These are phyloP conservation scores for Diplodia sapinea DNA, from an alignment of 2,329 filamentous ascomycete genomes.

Conservation along the genomic window DNA sequence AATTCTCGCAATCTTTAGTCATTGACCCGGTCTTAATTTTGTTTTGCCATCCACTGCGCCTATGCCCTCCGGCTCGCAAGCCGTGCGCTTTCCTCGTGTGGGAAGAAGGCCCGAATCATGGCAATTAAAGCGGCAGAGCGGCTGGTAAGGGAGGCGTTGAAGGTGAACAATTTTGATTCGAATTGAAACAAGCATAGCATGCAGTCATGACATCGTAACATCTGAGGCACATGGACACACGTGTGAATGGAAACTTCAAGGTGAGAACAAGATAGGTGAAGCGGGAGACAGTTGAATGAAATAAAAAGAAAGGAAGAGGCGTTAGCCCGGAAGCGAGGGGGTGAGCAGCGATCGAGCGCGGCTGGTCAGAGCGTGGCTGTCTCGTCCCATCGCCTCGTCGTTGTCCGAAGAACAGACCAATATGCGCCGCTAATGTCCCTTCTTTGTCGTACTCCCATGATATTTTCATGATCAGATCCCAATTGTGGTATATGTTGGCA, in stretches of 20 bases:
- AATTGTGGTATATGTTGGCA: conserved; percentile 29
- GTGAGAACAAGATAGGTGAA: conserved; percentile 2
- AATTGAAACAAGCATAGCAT: conserved; percentile 27
- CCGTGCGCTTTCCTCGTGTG: conserved; percentile 12
- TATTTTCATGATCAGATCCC: conserved; percentile 29
- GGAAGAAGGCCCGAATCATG: conserved; percentile 14
- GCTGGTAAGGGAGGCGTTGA: neutral
- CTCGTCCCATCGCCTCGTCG: conserved; percentile 10
- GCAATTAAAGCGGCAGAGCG: conserved; percentile 9
- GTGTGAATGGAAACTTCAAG: conserved; percentile 13
- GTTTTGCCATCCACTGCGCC: conserved; percentile 5
- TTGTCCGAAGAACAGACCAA: conserved; percentile 25
- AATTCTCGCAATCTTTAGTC: neutral
- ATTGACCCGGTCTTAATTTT: conserved; percentile 8
- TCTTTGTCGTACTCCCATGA: conserved; percentile 31
- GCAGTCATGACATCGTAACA: conserved; percentile 31
- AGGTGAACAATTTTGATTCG: conserved; percentile 15
- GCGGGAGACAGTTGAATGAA: neutral
- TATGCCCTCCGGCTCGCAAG: conserved; percentile 2
- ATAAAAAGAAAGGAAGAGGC: conserved; percentile 10
- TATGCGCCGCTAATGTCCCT: conserved; percentile 26
- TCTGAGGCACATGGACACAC: conserved; percentile 29
- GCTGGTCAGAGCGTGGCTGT: conserved; percentile 18
- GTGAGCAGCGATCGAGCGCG: conserved; percentile 23
- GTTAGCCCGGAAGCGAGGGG: conserved; percentile 25